Base-by-base conservation (phyloP, 2,329 filamentous ascomycete genomes). In the Aciculosporium take region DNA sequence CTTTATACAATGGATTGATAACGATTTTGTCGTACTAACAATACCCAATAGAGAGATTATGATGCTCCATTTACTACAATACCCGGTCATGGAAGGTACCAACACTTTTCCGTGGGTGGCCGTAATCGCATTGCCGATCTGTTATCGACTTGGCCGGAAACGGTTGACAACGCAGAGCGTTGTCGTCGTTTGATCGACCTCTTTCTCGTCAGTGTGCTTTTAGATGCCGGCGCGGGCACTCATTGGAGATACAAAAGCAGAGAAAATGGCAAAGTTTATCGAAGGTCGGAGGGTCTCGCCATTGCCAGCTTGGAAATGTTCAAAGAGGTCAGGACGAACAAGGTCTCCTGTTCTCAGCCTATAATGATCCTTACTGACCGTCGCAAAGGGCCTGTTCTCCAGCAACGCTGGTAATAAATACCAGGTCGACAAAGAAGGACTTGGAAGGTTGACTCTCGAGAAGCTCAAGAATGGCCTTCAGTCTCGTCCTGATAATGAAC, bases 181-280 rank as follows among this genome's bases (percentile, higher is more conserved):
- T 84, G 81, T 45, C 78, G 83, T 47, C 74, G 84, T 47, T 63
- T 89, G 46, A 72, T 89, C 45, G 84, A 88, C 51, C 70, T 89
- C 28, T 88, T 87, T 62, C 65, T 87, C 32, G 57, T 91, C 47
- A 89, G 84, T 38, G 84, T 91, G 7, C 66, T 93, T 38, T 71
- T 93, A 7, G 84, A 93, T 56, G 85, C 91, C 4, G 91, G 91
- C 31, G 87, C 91, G 2, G 91, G 91, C 31, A 89, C 79, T 3
- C 73, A 77, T 49, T 98, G 91, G 91, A 81, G 79, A 51, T 98
- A 94, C 66, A 91, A 84, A 67, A 94, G 86, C 56, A 80, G 80
- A 48, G 87, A 94, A 56, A 93, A 87, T 48, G 86, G 84, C 43
- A 81, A 79, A 47, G 61, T 82, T 31, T 96, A 89, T 62, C 72